Evolutionary conservation across 139 green algal species (phyloP).

Genomic region (Volvox reticuliferus): DNA sequence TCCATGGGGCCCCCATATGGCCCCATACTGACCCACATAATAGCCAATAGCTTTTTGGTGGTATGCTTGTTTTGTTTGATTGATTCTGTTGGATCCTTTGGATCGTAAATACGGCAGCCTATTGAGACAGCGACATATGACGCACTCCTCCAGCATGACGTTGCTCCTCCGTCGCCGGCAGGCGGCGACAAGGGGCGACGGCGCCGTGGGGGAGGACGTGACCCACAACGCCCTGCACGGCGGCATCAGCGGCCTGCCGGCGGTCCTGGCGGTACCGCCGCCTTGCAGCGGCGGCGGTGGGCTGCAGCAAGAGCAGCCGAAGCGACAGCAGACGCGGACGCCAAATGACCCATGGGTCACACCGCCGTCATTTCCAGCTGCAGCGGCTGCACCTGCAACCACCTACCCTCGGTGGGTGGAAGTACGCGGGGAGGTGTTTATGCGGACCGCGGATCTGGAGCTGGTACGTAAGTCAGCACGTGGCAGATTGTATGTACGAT

Average conservation of each 20-base stretch:
- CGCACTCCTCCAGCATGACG: too few relatives aligned
- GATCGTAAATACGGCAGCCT: too few relatives aligned
- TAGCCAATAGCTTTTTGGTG: too few relatives aligned
- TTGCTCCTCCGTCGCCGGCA: neutral
- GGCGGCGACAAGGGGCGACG: slow-evolving; percentile 69
- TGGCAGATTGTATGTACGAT: neutral
- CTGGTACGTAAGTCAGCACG: slow-evolving; percentile 22
- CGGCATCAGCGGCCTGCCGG: slow-evolving; percentile 53
- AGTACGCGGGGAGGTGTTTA: slow-evolving; percentile 72
- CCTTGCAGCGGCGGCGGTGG: neutral
- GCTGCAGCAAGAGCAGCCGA: neutral
- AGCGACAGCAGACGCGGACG: neutral
- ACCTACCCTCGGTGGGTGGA: slow-evolving; percentile 41
- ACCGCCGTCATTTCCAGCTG: neutral
- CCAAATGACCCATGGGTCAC: neutral
- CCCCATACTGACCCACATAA: too few relatives aligned
- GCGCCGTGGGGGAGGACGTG: slow-evolving; percentile 66
- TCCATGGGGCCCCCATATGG: too few relatives aligned
- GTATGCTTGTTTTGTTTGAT: too few relatives aligned
- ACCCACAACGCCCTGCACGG: slow-evolving; percentile 60
- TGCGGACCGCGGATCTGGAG: slow-evolving; percentile 56
- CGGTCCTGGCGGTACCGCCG: neutral
- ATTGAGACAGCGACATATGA: too few relatives aligned
- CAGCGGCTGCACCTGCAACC: neutral
- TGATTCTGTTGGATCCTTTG: too few relatives aligned